Base-by-base conservation (phyloP, 148 eudicot species). In the Drosera capensis region DNA sequence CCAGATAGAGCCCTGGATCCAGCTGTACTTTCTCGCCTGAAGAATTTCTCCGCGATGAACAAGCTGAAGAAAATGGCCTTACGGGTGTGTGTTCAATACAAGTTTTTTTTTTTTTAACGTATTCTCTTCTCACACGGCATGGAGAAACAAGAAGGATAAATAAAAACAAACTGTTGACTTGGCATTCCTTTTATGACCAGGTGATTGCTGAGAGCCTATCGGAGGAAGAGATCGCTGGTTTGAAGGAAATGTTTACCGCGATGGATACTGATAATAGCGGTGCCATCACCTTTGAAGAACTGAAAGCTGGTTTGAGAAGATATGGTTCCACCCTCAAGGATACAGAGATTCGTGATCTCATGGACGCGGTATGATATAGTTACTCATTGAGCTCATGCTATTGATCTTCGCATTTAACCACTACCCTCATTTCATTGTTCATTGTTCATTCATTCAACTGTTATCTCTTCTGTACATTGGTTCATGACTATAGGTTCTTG, bases 241-340 rank as follows among this genome's bases (percentile, higher is more conserved):
- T 90, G 55, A 84, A 56, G 64, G 93, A 84, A 71, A 90, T 90
- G 93, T 90, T 90, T 50, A 60, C 54, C 75, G 71, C 93, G 55
- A 90, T 90, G 94, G 99, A 90, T 51, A 90, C 99, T 36, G 99
- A 90, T 57, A 84, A 78, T 51, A 84, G 93, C 62, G 99, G 99
- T 55, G 85, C 95, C 55, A 90, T 90, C 52, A 84, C 99, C 59
- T 90, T 80, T 39, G 93, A 90, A 59, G 99, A 84, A 62, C 95
- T 90, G 37, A 84, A 81, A 76, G 95, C 78, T 54, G 95, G 99
- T 58, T 80, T 90, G 37, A 69, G 73, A 50, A 84, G 78, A 85
- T 85, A 80, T 20, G 99, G 99, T 31, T 90, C 99, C 48, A 90
- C 84, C 52, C 74, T 90, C 24, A 80, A 90, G 74, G 99, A 90